Evolutionary conservation across 805 yeast species (phyloP).

Genomic region (Starmerella bacillaris): DNA sequence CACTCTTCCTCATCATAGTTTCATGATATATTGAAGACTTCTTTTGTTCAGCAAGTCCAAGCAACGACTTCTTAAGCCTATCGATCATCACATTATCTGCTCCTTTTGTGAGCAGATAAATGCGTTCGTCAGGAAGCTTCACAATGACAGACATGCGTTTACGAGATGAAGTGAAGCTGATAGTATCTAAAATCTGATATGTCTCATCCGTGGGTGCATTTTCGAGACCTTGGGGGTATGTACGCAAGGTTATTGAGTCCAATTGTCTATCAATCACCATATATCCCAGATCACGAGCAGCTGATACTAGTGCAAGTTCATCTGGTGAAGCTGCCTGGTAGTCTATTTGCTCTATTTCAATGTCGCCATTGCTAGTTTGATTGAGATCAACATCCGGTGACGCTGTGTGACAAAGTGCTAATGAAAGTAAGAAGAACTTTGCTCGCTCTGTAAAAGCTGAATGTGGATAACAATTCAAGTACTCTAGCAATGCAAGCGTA

Average conservation of each 20-base stretch:
- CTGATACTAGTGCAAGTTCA: slow-evolving; percentile 80
- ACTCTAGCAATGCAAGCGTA: slow-evolving; percentile 48
- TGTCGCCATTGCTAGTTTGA: slow-evolving; percentile 17
- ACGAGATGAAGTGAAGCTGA: slow-evolving; percentile 73
- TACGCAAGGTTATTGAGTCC: slow-evolving; percentile 43
- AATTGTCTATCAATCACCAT: slow-evolving; percentile 57
- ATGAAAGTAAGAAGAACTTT: slow-evolving; percentile 56
- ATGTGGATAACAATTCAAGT: slow-evolving; percentile 55
- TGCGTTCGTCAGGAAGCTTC: slow-evolving; percentile 52
- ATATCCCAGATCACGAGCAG: slow-evolving; percentile 89
- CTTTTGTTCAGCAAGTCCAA: slow-evolving; percentile 43
- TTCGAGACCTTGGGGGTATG: slow-evolving; percentile 71
- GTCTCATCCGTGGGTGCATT: slow-evolving; percentile 42
- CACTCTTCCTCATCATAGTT: slow-evolving; percentile 44
- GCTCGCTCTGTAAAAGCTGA: slow-evolving; percentile 53
- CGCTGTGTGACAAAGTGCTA: slow-evolving; percentile 83
- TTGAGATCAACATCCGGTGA: slow-evolving; percentile 41
- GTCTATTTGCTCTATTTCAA: slow-evolving; percentile 41
- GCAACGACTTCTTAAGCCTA: slow-evolving; percentile 32
- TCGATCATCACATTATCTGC: slow-evolving; percentile 85
- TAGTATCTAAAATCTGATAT: slow-evolving; percentile 58
- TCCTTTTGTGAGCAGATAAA: slow-evolving; percentile 77
- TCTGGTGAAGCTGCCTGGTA: slow-evolving; percentile 96
- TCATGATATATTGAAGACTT: slow-evolving; percentile 42
- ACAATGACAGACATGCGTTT: slow-evolving; percentile 89